Evolutionary conservation across 495 filamentous ascomycete genomes (phyloP).

Genomic region (Pseudomonodictys pantanalensis): DNA sequence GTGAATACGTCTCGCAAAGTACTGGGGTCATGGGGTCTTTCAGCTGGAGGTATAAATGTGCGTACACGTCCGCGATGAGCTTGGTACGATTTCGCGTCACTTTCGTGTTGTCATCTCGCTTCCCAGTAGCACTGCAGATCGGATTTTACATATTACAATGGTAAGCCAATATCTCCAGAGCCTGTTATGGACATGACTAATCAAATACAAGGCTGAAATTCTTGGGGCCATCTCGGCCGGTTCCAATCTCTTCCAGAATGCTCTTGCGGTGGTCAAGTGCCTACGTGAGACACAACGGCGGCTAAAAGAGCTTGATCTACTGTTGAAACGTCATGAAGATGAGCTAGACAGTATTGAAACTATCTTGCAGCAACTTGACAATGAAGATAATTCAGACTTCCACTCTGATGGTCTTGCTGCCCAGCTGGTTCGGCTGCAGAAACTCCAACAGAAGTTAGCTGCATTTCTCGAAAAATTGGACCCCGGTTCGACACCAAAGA

Average conservation of each 20-base stretch:
- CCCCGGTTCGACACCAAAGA: neutral
- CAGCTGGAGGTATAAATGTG: too few species aligned
- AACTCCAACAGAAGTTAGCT: slow-evolving; percentile 2
- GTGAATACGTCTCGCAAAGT: too few species aligned
- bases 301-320: neutral
- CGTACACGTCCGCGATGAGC: too few species aligned
- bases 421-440: neutral
- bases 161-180: too few species aligned
- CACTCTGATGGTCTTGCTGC: slow-evolving; percentile 2
- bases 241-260: neutral
- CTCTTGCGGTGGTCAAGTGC: neutral
- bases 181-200: too few species aligned
- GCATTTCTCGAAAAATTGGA: slow-evolving; percentile 4
- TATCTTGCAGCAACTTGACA: slow-evolving; percentile 1
- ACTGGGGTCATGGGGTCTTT: too few species aligned
- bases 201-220: too few species aligned
- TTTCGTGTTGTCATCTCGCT: too few species aligned
- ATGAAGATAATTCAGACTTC: slow-evolving; percentile 7
- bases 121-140: too few species aligned
- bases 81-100: too few species aligned
- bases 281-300: neutral
- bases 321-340: slow-evolving; percentile 5
- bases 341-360: slow-evolving; percentile 5
- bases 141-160: too few species aligned
- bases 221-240: too few species aligned